phyloP scores from a whole-genome alignment of 345 rosid species.

The Brassica carinata region DNA sequence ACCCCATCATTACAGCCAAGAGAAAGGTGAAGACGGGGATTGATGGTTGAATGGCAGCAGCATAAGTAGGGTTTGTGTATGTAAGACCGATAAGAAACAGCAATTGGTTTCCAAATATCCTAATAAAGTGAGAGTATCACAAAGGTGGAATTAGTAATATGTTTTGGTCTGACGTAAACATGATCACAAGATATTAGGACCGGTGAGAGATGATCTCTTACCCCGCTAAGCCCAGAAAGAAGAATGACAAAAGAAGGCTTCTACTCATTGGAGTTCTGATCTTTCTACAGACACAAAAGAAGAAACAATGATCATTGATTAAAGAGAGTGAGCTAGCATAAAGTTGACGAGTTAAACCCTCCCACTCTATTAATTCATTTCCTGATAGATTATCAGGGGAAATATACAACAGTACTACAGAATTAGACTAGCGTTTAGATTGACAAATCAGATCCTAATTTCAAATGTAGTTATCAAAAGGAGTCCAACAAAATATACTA shows the following conservation, averaged over 20 bases:
- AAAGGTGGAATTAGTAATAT: not conserved
- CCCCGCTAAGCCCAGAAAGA: conserved; percentile 94
- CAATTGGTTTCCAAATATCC: no score
- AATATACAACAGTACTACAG: not conserved
- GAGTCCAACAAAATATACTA: not conserved
- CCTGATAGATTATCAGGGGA: not conserved
- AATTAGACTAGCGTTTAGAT: not conserved
- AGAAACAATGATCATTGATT: no score
- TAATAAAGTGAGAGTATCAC: not conserved
- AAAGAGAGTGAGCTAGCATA: not conserved
- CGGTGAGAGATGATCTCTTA: conserved; percentile 39
- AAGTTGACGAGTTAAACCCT: not conserved
- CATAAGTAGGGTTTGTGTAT: no score
- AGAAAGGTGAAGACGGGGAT: no score
- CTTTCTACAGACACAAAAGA: conserved; percentile 51
- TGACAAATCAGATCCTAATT: conserved; percentile 12
- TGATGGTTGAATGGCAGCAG: no score
- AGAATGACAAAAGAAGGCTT: conserved; percentile 65
- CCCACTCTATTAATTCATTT: not conserved
- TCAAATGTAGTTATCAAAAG: not conserved
- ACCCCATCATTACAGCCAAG: no score
- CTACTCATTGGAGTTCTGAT: conserved; percentile 74
- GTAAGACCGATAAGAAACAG: no score
- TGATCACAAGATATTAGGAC: conserved; percentile 12
- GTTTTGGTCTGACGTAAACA: conserved; percentile 10